phyloP scores from a whole-genome alignment of 352 stramenopile genomes.

The Aphanomyces stellatus region DNA sequence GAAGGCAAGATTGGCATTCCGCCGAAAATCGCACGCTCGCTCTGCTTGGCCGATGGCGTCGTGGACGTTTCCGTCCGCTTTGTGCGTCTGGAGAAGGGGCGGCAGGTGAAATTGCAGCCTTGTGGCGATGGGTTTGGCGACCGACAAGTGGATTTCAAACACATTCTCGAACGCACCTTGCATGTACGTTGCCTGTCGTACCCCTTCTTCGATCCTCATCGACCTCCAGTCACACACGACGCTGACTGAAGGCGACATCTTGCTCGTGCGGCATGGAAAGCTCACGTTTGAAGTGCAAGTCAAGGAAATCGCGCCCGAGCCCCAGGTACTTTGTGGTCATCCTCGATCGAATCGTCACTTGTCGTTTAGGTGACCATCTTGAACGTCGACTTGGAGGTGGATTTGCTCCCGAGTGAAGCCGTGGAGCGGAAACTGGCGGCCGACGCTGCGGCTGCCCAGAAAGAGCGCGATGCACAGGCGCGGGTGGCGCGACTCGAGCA shows the following conservation, averaged over 20 bases:
- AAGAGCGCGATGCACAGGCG: conserved; percentile 21
- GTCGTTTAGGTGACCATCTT: conserved; percentile 42
- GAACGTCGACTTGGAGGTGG: conserved; percentile 77
- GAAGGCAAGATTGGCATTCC: conserved; percentile 70
- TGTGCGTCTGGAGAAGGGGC: conserved; percentile 60
- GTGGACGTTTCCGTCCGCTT: conserved; percentile 51
- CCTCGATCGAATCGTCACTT: too few relatives aligned
- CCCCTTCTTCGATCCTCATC: not conserved
- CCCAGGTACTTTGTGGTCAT: conserved; percentile 4
- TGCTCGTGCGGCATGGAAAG: conserved; percentile 65
- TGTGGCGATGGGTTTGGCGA: conserved; percentile 56
- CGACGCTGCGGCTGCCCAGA: conserved; percentile 37
- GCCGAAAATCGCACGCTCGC: conserved; percentile 61
- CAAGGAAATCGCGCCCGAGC: conserved; percentile 41
- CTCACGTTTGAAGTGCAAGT: conserved; percentile 73
- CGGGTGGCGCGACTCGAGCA: not conserved
- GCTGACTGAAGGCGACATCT: conserved; percentile 57
- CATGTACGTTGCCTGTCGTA: conserved; percentile 24
- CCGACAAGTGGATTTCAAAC: conserved; percentile 74
- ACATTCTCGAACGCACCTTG: conserved; percentile 61
- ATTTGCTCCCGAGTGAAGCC: conserved; percentile 58
- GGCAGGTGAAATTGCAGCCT: conserved; percentile 60
- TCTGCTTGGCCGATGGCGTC: conserved; percentile 25
- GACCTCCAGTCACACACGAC: conserved; percentile 43
- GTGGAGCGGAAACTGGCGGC: conserved; percentile 24